Conservation (phyloP, 2,329 filamentous ascomycete genomes). For the Plectosphaerella cucumerina region DNA sequence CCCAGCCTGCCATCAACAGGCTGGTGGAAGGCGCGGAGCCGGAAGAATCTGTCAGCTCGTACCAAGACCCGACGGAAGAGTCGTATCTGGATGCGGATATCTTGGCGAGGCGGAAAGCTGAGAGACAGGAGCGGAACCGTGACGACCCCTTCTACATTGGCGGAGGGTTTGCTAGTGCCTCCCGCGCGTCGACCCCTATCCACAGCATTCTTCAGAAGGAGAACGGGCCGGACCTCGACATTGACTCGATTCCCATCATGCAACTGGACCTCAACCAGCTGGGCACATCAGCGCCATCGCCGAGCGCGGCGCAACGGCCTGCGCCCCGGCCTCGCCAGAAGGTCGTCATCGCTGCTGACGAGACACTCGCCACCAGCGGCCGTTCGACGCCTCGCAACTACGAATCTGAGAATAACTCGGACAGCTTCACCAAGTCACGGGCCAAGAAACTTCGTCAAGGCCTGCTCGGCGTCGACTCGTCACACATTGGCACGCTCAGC, state of each 20-base stretch:
- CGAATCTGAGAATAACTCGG: constrained; percentile 50
- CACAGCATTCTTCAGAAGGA: constrained; percentile 70
- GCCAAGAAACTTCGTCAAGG: constrained; percentile 51
- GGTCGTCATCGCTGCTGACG: constrained; percentile 68
- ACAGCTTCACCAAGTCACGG: constrained; percentile 44
- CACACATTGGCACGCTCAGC: constrained; percentile 68
- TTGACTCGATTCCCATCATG: constrained; percentile 96
- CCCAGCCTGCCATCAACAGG: constrained; percentile 51
- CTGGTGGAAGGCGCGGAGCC: constrained; percentile 37
- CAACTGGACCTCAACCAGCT: constrained; percentile 71
- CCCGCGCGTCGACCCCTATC: constrained; percentile 69
- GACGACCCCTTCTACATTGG: constrained; percentile 96
- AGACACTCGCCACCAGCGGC: constrained; percentile 59
- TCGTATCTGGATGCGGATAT: constrained; percentile 70
- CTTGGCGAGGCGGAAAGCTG: constrained; percentile 67
- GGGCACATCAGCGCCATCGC: constrained; percentile 20
- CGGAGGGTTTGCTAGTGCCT: constrained; percentile 40
- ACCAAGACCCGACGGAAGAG: constrained; percentile 59
- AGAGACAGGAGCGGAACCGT: constrained; percentile 75
- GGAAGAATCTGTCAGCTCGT: constrained; percentile 47
- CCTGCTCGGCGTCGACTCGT: constrained; percentile 83
- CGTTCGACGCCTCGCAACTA: constrained; percentile 45
- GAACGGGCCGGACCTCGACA: constrained; percentile 77
- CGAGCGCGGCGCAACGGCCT: constrained; percentile 24
- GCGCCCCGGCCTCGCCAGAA: constrained; percentile 47